Percentiles rank a stretch among this genome's conserved stretches.
phyloP scores from a whole-genome alignment of 2,329 filamentous ascomycete genomes.

The Rhinocladiella mackenziei region DNA sequence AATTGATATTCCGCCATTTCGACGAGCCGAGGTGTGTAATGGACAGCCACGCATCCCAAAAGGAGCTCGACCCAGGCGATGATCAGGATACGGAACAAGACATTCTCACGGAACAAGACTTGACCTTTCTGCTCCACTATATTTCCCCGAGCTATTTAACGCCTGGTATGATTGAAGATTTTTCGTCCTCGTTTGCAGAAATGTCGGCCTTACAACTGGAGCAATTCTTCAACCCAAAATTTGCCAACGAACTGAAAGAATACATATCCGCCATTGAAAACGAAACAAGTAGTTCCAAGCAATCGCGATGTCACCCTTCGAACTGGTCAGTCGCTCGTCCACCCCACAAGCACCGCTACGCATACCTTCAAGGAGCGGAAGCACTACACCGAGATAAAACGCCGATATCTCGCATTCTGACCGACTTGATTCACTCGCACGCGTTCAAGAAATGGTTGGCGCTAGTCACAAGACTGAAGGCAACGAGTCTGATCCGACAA shows the following conservation, averaged over 20 bases:
- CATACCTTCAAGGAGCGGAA: slow-evolving; percentile 53
- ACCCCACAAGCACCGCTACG: slow-evolving; percentile 90
- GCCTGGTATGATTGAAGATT: slow-evolving; percentile 80
- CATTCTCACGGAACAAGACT: slow-evolving; percentile 69
- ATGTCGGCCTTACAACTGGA: slow-evolving; percentile 80
- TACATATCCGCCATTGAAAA: slow-evolving; percentile 67
- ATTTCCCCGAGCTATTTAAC: slow-evolving; percentile 86
- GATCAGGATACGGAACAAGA: slow-evolving; percentile 47
- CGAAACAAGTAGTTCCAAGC: slow-evolving; percentile 36
- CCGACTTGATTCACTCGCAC: slow-evolving; percentile 75
- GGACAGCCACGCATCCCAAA: slow-evolving; percentile 35
- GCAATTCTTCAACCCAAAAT: slow-evolving; percentile 73
- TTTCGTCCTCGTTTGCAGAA: slow-evolving; percentile 74
- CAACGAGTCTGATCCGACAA: slow-evolving; percentile 58
- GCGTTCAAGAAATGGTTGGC: slow-evolving; percentile 89
- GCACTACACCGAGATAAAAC: slow-evolving; percentile 41
- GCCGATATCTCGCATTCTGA: slow-evolving; percentile 72
- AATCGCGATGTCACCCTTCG: slow-evolving; percentile 36
- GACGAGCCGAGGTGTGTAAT: slow-evolving; percentile 34
- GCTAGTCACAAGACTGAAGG: slow-evolving; percentile 69
- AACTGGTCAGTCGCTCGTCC: slow-evolving; percentile 75
- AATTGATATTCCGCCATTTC: slow-evolving; percentile 53
- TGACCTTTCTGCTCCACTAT: slow-evolving; percentile 87
- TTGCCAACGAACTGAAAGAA: slow-evolving; percentile 64
- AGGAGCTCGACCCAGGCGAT: slow-evolving; percentile 33